phyloP scores from a whole-genome alignment of 1,284 basidiomycete species.

The Ganoderma leucocontextum region DNA sequence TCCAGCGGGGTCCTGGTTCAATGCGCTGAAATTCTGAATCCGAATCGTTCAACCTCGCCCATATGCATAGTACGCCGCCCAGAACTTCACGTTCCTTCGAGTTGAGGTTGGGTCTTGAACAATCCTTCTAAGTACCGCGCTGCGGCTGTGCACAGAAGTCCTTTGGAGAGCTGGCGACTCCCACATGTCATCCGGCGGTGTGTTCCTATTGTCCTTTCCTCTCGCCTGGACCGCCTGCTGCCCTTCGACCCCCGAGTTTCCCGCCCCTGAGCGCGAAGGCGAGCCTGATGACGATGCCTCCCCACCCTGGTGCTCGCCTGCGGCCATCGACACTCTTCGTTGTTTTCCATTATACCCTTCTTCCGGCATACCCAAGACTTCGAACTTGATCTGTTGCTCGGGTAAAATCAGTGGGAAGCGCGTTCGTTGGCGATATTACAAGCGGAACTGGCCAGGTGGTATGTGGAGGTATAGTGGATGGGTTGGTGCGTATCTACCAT shows the following conservation, averaged over 20 bases:
- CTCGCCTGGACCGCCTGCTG: neutral
- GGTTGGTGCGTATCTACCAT: neutral
- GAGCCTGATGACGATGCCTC: neutral
- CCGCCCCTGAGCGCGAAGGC: conserved; percentile 7
- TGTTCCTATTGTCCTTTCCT: conserved; percentile 15
- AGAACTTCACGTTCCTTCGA: too few relatives aligned
- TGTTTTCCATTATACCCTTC: neutral
- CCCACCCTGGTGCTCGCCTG: neutral
- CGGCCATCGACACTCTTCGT: neutral
- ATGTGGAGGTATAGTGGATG: neutral
- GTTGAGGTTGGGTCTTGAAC: too few relatives aligned
- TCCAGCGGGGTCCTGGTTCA: neutral
- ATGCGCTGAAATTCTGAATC: neutral
- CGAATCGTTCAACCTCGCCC: neutral
- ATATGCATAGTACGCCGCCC: too few relatives aligned
- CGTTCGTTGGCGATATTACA: too few relatives aligned
- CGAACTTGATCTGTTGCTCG: neutral
- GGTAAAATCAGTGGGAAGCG: too few relatives aligned
- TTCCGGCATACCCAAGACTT: neutral
- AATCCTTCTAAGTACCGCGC: neutral
- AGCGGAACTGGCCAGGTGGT: neutral
- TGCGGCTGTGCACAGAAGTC: neutral
- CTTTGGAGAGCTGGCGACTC: neutral
- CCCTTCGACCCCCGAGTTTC: conserved; percentile 2
- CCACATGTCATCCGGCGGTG: conserved; percentile 8